Base-by-base conservation (phyloP, 1,284 basidiomycete species). In the Austroboletus olivaceoglutinosus region DNA sequence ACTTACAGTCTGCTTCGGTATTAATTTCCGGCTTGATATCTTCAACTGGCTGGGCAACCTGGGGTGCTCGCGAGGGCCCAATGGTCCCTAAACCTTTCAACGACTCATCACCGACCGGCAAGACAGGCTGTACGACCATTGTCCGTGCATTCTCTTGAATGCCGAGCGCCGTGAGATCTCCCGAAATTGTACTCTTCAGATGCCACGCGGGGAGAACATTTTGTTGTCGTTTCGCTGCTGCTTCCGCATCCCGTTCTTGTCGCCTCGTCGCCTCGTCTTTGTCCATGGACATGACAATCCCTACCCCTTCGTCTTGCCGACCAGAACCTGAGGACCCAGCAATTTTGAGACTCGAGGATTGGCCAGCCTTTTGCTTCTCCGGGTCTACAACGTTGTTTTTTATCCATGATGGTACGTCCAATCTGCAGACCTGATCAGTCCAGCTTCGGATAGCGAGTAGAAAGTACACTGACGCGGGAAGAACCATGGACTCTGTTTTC, bases 181-280 rank as follows among this genome's bases (percentile, higher is more conserved):
- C 94, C 13, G 93, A 89, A 57, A 99, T 91, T 4, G 96, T 99
- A 67, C 92, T 95, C 68, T 91, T 88, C 55, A 93, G 78, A 73
- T 97, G 90, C 96, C 96, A 98, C 10, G 86, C 79, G 0, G 96
- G 96, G 41, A 99, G 72, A 0, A 86, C 83, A 65, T 98, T 98
- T 73, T 98, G 93, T 67, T 87, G 83, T 48, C 88, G 73, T 71
- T 92, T 91, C 43, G 83, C 81, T 41, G 86, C 85, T 2, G 86
- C 89, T 58, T 87, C 78, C 34, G 77, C 80, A 58, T 85, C 83
- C 43, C 85, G 76, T 60, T 89, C 86, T 60, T 76, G 74, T 47
- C 81, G 78, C 42, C 78, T 75, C 13, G 82, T 82, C 50, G 77
- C 76, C 63, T 92, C 90, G 63, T 88, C 87, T 63, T 91, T 89